Conservation (phyloP, 2,329 filamentous ascomycete species). For the Aspergillus sp. region DNA sequence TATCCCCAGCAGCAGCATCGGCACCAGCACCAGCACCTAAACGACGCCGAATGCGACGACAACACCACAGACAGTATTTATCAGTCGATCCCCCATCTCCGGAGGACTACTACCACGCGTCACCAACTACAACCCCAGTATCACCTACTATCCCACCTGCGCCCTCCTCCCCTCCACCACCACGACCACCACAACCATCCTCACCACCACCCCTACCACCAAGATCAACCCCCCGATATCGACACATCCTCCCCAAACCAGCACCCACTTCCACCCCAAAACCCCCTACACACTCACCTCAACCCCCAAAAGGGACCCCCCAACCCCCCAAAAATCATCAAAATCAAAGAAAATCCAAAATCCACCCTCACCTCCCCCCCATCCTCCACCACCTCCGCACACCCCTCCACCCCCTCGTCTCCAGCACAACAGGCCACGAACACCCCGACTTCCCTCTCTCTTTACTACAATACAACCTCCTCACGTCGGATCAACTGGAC, state of each 20-base stretch:
- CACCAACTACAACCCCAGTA: too few relatives aligned
- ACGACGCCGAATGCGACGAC: too few relatives aligned
- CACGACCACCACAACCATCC: not conserved
- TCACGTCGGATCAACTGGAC: slow-evolving; percentile 44
- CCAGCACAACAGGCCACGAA: slow-evolving; percentile 34
- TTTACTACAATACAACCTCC: slow-evolving; percentile 43
- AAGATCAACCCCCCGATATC: too few relatives aligned
- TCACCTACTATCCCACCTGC: too few relatives aligned
- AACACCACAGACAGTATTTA: too few relatives aligned
- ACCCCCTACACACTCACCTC: slow-evolving; percentile 38
- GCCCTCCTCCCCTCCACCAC: not conserved
- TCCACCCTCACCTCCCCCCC: slow-evolving; percentile 13
- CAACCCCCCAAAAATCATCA: not conserved
- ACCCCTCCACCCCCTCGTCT: slow-evolving; percentile 39
- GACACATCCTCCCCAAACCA: not conserved
- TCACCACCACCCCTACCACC: slow-evolving; percentile 2
- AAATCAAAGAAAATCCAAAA: not conserved
- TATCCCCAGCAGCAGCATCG: too few relatives aligned
- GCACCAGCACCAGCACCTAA: not conserved
- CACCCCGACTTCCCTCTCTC: slow-evolving; percentile 43
- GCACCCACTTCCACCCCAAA: slow-evolving; percentile 29
- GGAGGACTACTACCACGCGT: not conserved
- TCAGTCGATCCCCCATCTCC: not conserved
- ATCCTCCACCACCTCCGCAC: slow-evolving; percentile 33
- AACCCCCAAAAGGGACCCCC: slow-evolving; percentile 25